Conservation (phyloP, 164 flowering plant genomes). For the Dillenia turbinata region DNA sequence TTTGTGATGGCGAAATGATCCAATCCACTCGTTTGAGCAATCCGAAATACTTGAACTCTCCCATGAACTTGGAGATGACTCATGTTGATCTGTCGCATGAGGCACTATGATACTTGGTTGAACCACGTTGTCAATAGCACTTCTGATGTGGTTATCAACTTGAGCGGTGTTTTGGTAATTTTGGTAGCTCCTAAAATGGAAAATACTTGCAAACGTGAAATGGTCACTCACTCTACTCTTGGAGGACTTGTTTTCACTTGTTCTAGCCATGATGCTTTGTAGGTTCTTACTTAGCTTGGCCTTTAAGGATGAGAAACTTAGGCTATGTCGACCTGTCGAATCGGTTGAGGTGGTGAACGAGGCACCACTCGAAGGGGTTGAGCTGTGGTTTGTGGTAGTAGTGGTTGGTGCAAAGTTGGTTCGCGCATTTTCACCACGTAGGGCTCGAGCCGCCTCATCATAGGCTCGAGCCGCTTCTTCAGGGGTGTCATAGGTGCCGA, state of each 20-base stretch:
- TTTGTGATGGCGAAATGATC: slow-evolving; percentile 22
- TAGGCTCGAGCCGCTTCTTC: slow-evolving; percentile 79
- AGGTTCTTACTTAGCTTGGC: slow-evolving; percentile 69
- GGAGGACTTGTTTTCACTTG: slow-evolving; percentile 33
- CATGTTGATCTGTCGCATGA: slow-evolving; percentile 16
- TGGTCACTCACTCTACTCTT: slow-evolving; percentile 73
- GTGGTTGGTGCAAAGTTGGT: slow-evolving; percentile 47
- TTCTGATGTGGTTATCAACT: slow-evolving; percentile 19
- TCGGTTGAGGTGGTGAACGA: neutral
- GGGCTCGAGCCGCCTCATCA: slow-evolving; percentile 73
- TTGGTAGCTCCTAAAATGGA: slow-evolving; percentile 34
- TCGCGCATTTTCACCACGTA: slow-evolving; percentile 69
- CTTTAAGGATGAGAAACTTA: slow-evolving; percentile 55
- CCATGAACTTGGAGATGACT: slow-evolving; percentile 26
- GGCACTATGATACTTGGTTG: slow-evolving; percentile 76
- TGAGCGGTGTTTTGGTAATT: slow-evolving; percentile 15
- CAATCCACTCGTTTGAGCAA: slow-evolving; percentile 19
- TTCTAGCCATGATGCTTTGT: slow-evolving; percentile 59
- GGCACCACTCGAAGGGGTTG: slow-evolving; percentile 9
- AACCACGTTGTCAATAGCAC: slow-evolving; percentile 49
- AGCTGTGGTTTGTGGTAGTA: neutral
- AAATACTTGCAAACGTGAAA: slow-evolving; percentile 70
- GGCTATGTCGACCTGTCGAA: slow-evolving; percentile 15
- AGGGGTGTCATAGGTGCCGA: slow-evolving; percentile 69
- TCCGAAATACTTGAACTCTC: slow-evolving; percentile 40